Conservation (phyloP, 257 asterid genomes). For the Jacaranda mimosifolia region DNA sequence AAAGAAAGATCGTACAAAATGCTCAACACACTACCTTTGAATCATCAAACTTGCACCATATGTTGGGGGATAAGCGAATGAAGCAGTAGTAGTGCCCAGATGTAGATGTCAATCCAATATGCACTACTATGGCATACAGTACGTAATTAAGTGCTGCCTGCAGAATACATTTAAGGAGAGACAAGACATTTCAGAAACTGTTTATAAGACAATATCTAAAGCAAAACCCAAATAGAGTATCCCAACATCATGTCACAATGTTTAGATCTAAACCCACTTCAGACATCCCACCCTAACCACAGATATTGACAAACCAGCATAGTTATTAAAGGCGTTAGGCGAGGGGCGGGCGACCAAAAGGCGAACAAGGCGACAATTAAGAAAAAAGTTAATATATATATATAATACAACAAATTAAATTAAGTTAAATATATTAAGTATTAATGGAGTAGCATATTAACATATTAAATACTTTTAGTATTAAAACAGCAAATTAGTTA, state of each 20-base stretch:
- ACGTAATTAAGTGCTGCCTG: slow-evolving; percentile 75
- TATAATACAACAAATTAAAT: no score
- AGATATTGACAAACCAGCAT: slow-evolving; percentile 6
- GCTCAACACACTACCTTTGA: slow-evolving; percentile 57
- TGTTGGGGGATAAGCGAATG: slow-evolving; percentile 64
- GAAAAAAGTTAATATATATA: no score
- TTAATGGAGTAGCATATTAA: no score
- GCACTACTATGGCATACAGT: slow-evolving; percentile 90
- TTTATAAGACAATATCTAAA: slow-evolving; percentile 15
- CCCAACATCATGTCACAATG: background rate
- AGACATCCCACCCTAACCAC: slow-evolving; percentile 13
- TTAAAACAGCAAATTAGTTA: no score
- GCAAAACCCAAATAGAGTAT: background rate
- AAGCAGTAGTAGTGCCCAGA: slow-evolving; percentile 93
- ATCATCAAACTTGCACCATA: slow-evolving; percentile 91
- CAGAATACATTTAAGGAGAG: slow-evolving; percentile 30
- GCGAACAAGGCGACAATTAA: no score
- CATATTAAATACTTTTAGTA: no score
- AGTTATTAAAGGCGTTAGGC: no score
- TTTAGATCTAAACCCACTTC: slow-evolving; percentile 13
- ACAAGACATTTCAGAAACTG: slow-evolving; percentile 25
- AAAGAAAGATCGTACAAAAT: background rate
- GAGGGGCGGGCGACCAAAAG: no score
- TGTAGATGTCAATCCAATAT: slow-evolving; percentile 69
- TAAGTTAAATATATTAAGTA: no score